Percentiles rank a stretch among this genome's conserved stretches.
phyloP scores from a whole-genome alignment of 78 protist species.

The Dictyostelium capitatum region DNA sequence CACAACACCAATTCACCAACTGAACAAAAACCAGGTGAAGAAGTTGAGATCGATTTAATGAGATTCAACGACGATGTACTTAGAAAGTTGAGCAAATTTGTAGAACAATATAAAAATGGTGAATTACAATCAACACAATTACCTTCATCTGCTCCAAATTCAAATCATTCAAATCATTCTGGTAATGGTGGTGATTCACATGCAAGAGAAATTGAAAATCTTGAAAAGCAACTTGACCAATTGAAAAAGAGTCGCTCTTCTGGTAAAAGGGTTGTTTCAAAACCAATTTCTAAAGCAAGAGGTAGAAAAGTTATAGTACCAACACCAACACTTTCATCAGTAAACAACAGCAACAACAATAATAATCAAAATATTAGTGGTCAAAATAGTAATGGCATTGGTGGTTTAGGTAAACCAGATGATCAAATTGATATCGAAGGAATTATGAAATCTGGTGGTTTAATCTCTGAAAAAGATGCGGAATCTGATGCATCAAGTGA shows the following conservation, averaged over 20 bases:
- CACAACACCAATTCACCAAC: conserved; percentile 27
- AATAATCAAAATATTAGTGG: not conserved
- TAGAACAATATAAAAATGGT: not conserved
- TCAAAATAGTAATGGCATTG: not conserved
- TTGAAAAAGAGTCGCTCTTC: not conserved
- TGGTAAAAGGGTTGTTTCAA: conserved; percentile 23
- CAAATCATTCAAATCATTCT: conserved; percentile 6
- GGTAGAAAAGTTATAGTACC: conserved; percentile 44
- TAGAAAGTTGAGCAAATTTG: conserved; percentile 45
- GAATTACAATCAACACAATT: not conserved
- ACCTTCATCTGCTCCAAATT: conserved; percentile 4
- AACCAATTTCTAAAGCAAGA: conserved; percentile 73
- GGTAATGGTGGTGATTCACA: not conserved
- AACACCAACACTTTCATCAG: not conserved
- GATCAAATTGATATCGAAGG: not conserved
- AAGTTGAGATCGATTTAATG: conserved; percentile 75
- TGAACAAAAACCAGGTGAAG: conserved; percentile 32
- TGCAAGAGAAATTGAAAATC: not conserved
- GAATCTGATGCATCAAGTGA: conserved; percentile 53
- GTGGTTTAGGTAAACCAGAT: too few species aligned
- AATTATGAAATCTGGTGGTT: not conserved
- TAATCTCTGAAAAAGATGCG: not conserved
- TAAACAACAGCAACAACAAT: not conserved
- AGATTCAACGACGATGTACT: conserved; percentile 48
- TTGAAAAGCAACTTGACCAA: conserved; percentile 24